phyloP scores from a whole-genome alignment of 345 rosid genomes.

The Schrenkiella parvula region DNA sequence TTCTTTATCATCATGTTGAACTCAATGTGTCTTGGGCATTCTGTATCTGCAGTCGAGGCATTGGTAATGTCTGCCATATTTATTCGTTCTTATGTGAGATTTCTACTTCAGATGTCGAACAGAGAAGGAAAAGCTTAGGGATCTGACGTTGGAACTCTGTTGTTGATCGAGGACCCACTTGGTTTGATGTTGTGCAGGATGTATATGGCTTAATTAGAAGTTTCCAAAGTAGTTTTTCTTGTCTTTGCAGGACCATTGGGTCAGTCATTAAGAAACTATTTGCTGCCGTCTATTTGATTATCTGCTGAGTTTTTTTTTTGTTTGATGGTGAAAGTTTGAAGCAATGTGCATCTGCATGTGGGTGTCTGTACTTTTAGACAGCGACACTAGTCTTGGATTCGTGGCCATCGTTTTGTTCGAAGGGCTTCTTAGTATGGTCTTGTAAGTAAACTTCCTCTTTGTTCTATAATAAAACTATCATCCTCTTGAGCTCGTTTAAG shows the following conservation, averaged over 20 bases:
- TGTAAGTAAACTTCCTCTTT: slow-evolving; percentile 5
- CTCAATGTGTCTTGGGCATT: not conserved
- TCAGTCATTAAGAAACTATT: not conserved
- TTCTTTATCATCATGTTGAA: not conserved
- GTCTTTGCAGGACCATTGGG: not conserved
- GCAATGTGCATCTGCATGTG: not conserved
- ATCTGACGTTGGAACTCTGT: not conserved
- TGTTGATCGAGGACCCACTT: not conserved
- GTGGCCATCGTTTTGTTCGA: not conserved
- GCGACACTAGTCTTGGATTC: not conserved
- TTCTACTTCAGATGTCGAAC: not conserved
- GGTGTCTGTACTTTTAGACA: not conserved
- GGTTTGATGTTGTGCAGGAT: not conserved
- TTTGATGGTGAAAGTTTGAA: not conserved
- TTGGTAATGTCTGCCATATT: not conserved
- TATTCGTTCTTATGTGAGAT: not conserved
- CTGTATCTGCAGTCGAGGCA: not conserved
- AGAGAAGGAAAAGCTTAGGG: not conserved
- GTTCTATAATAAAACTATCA: not conserved
- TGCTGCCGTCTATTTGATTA: not conserved
- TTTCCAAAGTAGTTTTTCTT: not conserved
- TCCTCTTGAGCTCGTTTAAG: not conserved
- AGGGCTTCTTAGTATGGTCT: not conserved
- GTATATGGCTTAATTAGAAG: not conserved
- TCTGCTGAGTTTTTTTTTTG: not conserved